Evolutionary conservation across 192 early-diverging fungal species (phyloP).

Genomic region (Haplosporangium gracile): DNA sequence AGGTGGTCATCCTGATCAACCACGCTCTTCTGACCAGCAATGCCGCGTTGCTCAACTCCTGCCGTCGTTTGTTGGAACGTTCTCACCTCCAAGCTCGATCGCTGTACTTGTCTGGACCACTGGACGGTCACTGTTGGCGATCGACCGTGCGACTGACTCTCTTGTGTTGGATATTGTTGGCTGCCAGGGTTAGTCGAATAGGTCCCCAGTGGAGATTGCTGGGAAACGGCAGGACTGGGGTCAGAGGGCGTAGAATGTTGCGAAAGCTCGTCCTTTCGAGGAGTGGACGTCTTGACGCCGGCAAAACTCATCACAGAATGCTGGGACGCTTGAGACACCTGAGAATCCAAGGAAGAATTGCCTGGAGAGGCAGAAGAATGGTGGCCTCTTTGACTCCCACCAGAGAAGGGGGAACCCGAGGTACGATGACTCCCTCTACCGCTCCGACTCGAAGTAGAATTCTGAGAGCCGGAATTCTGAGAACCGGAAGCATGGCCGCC

Average conservation of each 20-base stretch:
- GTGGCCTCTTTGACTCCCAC: conserved; percentile 4
- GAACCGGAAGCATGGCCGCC: not conserved
- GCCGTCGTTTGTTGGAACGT: not conserved
- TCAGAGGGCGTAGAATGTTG: conserved; percentile 18
- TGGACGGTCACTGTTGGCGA: not conserved
- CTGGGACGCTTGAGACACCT: not conserved
- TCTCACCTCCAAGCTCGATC: not conserved
- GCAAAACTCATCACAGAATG: conserved; percentile 32
- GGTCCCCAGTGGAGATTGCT: not conserved
- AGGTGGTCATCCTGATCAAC: conserved; percentile 7
- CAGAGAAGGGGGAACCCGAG: conserved; percentile 1
- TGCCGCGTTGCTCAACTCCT: not conserved
- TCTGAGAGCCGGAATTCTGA: conserved; percentile 1
- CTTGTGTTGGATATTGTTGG: conserved; percentile 8
- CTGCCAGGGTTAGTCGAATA: not conserved
- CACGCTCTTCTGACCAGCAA: too few relatives aligned
- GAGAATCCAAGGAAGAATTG: conserved; percentile 29
- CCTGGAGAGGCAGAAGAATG: conserved; percentile 18
- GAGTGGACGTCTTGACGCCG: conserved; percentile 25
- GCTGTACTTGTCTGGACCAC: not conserved
- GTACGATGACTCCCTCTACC: not conserved
- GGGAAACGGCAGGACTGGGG: conserved; percentile 11
- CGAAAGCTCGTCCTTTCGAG: conserved; percentile 2
- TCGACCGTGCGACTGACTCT: not conserved
- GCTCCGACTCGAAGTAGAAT: not conserved